Conservation (phyloP, 805 yeast species). For the Kluyveromyces nonfermentans region DNA sequence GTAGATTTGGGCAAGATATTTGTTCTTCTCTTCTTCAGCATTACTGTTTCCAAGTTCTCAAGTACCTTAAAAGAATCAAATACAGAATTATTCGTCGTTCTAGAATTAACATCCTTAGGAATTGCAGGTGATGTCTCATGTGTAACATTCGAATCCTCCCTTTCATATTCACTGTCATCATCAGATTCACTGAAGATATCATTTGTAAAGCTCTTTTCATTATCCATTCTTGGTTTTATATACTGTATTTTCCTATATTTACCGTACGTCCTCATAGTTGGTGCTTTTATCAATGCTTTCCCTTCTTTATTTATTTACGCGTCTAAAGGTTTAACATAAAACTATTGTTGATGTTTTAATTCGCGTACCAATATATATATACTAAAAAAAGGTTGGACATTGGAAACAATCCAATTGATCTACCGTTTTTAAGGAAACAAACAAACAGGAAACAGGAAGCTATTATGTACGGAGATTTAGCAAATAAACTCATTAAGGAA, state of each 20-base stretch:
- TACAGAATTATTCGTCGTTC: not conserved
- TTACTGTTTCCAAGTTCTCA: constrained; percentile 10
- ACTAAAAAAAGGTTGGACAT: too few species aligned
- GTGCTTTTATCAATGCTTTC: not conserved
- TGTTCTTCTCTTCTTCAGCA: constrained; percentile 13
- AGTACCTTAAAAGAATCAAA: constrained; percentile 18
- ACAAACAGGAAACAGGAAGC: too few species aligned
- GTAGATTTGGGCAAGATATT: constrained; percentile 1
- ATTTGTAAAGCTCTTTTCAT: not conserved
- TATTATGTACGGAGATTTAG: constrained; percentile 81
- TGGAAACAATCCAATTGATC: too few species aligned
- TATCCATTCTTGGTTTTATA: not conserved
- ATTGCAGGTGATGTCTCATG: not conserved
- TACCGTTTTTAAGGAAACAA: too few species aligned
- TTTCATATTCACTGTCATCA: not conserved
- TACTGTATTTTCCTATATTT: not conserved
- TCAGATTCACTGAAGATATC: not conserved
- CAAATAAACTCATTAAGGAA: constrained; percentile 72
- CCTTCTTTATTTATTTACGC: not conserved
- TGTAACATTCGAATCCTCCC: not conserved
- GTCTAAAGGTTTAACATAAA: not conserved
- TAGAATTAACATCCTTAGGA: not conserved
- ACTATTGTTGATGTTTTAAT: not conserved
- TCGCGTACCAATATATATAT: too few species aligned
- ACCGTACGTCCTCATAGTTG: not conserved